phyloP scores from a whole-genome alignment of 306 rosid species.

The Arachis stenosperma region DNA sequence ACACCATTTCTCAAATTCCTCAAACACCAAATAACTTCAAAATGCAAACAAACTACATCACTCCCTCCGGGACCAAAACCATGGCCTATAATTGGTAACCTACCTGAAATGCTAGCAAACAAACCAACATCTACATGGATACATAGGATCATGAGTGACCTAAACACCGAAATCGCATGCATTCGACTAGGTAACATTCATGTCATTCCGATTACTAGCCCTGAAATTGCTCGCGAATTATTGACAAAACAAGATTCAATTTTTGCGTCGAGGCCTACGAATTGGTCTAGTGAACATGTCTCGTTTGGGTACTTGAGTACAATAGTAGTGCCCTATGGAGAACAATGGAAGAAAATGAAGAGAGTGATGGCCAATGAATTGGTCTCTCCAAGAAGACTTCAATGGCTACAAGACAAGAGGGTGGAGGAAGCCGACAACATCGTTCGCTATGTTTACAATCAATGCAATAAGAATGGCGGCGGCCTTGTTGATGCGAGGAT shows the following conservation, averaged over 20 bases:
- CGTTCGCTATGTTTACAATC: background rate
- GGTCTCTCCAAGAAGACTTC: background rate
- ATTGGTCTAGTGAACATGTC: background rate
- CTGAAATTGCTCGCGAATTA: background rate
- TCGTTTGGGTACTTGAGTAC: background rate
- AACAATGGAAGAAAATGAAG: conserved; percentile 3
- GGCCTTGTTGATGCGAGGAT: background rate
- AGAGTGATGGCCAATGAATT: background rate
- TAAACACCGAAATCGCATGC: background rate
- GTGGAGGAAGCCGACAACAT: background rate
- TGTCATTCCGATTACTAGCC: background rate
- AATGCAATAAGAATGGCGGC: background rate
- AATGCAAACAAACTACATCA: no score
- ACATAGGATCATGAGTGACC: background rate
- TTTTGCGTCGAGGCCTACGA: background rate
- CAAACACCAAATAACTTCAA: no score
- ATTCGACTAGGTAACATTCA: background rate
- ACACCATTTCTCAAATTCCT: no score
- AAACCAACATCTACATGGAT: background rate
- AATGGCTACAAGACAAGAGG: background rate
- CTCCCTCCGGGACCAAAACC: background rate
- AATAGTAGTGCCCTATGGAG: background rate
- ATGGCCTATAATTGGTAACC: background rate
- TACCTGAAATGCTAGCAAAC: background rate
- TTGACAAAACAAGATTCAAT: background rate